Evolutionary conservation across 768 basidiomycete species (phyloP).

Genomic region (Mycena haematopus): DNA sequence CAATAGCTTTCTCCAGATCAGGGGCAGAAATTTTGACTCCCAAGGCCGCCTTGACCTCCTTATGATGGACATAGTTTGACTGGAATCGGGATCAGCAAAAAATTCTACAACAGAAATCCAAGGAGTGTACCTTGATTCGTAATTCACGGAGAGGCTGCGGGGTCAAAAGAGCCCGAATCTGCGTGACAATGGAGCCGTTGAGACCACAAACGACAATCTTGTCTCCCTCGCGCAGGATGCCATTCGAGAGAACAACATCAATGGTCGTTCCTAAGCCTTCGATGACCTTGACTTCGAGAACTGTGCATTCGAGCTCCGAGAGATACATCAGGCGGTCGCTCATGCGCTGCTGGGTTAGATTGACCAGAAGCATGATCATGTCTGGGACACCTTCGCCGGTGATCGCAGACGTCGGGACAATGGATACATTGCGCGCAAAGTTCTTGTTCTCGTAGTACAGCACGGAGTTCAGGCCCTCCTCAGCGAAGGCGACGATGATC

Average conservation of each 20-base stretch:
- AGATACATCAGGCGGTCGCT: conserved; percentile 97
- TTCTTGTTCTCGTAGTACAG: conserved; percentile 99
- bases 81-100: conserved; percentile 40
- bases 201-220: conserved; percentile 95
- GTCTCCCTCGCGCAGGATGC: conserved; percentile 90
- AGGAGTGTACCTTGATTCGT: conserved; percentile 82
- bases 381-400: conserved; percentile 99
- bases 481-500: conserved; percentile 93
- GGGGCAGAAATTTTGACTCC: conserved; percentile 96
- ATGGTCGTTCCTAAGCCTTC: conserved; percentile 98
- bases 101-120: conserved; percentile 18
- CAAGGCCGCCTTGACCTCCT: conserved; percentile 94
- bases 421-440: conserved; percentile 90
- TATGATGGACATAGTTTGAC: conserved; percentile 97
- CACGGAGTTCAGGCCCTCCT: conserved; percentile 94
- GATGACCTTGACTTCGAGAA: conserved; percentile 97
- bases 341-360: conserved; percentile 98
- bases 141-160: conserved; percentile 96
- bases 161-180: conserved; percentile 91
- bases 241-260: conserved; percentile 95
- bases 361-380: conserved; percentile 98
- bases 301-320: conserved; percentile 95
- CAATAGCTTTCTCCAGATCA: conserved; percentile 97
- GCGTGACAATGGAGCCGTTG: conserved; percentile 96
- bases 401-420: conserved; percentile 97